A percentile compares a stretch with the other conserved stretches of the same genome.
Conservation (phyloP, 495 filamentous ascomycete genomes). For the Annulohypoxylon moriforme region DNA sequence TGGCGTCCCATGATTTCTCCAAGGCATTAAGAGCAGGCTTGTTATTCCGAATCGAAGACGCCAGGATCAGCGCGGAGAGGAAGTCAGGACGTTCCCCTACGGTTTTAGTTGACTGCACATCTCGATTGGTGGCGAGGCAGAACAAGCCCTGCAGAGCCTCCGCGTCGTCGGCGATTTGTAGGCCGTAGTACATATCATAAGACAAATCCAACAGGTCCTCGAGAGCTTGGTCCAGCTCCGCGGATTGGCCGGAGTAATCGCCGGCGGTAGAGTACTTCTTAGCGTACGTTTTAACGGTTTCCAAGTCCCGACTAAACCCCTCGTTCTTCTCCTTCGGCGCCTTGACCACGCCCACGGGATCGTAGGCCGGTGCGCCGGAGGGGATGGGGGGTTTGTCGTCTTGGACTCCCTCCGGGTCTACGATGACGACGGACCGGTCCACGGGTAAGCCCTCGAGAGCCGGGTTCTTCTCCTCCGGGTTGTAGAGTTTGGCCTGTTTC, state of each 20-base stretch:
- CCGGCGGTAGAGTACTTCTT: slow-evolving; percentile 47
- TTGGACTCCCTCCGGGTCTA: slow-evolving; percentile 52
- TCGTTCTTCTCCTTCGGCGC: slow-evolving; percentile 53
- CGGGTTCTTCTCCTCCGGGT: slow-evolving; percentile 59
- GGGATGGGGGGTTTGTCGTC: slow-evolving; percentile 45
- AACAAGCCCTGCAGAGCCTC: slow-evolving; percentile 58
- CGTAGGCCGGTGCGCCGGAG: slow-evolving; percentile 59
- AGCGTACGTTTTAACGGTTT: slow-evolving; percentile 58
- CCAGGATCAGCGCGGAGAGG: slow-evolving; percentile 64
- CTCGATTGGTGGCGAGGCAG: slow-evolving; percentile 54
- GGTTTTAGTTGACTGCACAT: slow-evolving; percentile 11
- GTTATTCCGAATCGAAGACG: slow-evolving; percentile 71
- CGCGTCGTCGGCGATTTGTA: slow-evolving; percentile 65
- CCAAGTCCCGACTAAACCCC: slow-evolving; percentile 58
- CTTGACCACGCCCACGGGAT: slow-evolving; percentile 62
- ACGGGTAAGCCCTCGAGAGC: slow-evolving; percentile 58
- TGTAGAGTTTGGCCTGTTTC: slow-evolving; percentile 71
- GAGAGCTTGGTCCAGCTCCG: slow-evolving; percentile 55
- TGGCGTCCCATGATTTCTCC: slow-evolving; percentile 52
- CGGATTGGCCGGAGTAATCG: slow-evolving; percentile 5
- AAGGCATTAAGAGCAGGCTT: slow-evolving; percentile 65
- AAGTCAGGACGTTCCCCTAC: slow-evolving; percentile 50
- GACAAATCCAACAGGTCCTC: slow-evolving; percentile 66
- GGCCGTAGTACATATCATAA: slow-evolving; percentile 77
- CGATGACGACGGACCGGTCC: slow-evolving; percentile 60